These are phyloP conservation scores for Yamadazyma atlantica DNA, from an alignment of 1,139 yeast species.

Conservation along the genomic window DNA sequence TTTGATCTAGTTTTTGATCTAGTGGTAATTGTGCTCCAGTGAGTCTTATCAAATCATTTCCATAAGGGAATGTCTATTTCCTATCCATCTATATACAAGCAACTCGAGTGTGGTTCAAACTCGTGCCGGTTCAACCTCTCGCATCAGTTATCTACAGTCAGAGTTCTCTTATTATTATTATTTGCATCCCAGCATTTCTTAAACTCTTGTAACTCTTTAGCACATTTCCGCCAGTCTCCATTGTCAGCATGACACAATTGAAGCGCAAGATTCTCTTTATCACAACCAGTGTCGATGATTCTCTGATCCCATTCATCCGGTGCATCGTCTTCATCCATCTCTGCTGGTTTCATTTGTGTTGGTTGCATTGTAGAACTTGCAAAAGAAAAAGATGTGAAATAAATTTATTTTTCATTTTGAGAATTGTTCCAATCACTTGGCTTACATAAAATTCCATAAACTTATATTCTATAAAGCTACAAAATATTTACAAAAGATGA, in stretches of 20 bases:
- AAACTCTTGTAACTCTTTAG: constrained; percentile 66
- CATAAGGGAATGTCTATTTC: too few relatives aligned
- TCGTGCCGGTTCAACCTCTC: too few relatives aligned
- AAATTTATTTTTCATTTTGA: not conserved
- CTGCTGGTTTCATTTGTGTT: not conserved
- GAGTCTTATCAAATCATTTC: too few relatives aligned
- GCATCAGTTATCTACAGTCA: constrained; percentile 40
- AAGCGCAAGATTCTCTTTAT: constrained; percentile 61
- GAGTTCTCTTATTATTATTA: constrained; percentile 56
- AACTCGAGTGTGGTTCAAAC: too few relatives aligned
- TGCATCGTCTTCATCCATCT: constrained; percentile 41
- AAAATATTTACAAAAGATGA: not conserved
- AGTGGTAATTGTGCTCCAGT: too few relatives aligned
- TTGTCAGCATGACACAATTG: constrained; percentile 79
- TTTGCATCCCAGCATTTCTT: constrained; percentile 65
- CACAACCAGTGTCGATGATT: constrained; percentile 73
- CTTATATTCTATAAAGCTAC: too few relatives aligned
- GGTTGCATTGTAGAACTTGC: too few relatives aligned
- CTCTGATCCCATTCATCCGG: constrained; percentile 79
- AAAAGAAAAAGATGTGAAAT: too few relatives aligned
- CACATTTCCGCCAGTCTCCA: constrained; percentile 76
- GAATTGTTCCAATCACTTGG: too few relatives aligned
- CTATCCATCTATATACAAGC: too few relatives aligned
- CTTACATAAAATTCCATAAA: too few relatives aligned
- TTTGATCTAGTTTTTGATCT: too few relatives aligned